These are phyloP conservation scores for Saururus chinensis DNA, from an alignment of 164 flowering plant genomes.

Conservation along the genomic window DNA sequence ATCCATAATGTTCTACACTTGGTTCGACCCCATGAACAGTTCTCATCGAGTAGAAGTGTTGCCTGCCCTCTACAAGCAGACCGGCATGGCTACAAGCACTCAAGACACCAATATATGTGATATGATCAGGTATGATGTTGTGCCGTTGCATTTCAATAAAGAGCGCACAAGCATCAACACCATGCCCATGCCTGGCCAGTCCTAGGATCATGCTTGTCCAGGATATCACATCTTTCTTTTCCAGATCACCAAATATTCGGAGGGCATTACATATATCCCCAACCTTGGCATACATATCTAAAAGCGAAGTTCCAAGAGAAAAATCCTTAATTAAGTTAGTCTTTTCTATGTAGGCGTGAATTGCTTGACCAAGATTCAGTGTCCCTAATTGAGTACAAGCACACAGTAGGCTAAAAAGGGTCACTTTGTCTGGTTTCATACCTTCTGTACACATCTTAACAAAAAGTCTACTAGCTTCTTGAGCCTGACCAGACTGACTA, in stretches of 20 bases:
- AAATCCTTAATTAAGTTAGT: slow-evolving; percentile 6
- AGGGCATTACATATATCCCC: slow-evolving; percentile 18
- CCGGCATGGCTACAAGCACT: slow-evolving; percentile 25
- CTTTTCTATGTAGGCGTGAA: slow-evolving; percentile 18
- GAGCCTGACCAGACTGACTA: slow-evolving; percentile 13
- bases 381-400: slow-evolving; percentile 18
- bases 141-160: slow-evolving; percentile 17
- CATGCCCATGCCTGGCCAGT: slow-evolving; percentile 22
- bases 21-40: slow-evolving; percentile 13
- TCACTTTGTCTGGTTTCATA: slow-evolving; percentile 16
- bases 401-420: slow-evolving; percentile 15
- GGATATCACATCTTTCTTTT: slow-evolving; percentile 15
- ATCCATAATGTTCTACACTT: slow-evolving; percentile 18
- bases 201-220: slow-evolving; percentile 29
- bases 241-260: slow-evolving; percentile 12
- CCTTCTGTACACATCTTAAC: slow-evolving; percentile 9
- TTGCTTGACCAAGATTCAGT: slow-evolving; percentile 13
- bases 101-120: slow-evolving; percentile 21
- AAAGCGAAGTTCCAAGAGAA: slow-evolving; percentile 13
- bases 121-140: slow-evolving; percentile 15
- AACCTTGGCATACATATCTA: slow-evolving; percentile 24
- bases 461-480: slow-evolving; percentile 16
- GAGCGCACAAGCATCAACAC: slow-evolving; percentile 13
- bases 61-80: slow-evolving; percentile 17
- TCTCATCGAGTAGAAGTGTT: slow-evolving; percentile 23